Evolutionary conservation across 2,329 filamentous ascomycete genomes (phyloP).

Genomic region (Pseudocercospora macadamiae): DNA sequence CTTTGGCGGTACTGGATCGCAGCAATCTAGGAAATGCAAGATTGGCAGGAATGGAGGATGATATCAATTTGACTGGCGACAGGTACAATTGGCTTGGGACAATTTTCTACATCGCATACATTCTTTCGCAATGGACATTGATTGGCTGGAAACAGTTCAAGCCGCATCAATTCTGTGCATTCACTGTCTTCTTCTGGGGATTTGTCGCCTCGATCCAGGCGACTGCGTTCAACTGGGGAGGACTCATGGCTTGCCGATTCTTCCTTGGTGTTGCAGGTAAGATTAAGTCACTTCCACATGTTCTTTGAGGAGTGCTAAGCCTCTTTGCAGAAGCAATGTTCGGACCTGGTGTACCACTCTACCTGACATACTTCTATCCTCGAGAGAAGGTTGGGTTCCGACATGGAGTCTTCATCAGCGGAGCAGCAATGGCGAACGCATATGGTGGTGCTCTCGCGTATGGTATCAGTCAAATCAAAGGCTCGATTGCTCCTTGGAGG

Average conservation of each 20-base stretch:
- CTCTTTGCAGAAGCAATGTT: slow-evolving; percentile 37
- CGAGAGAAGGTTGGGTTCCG: slow-evolving; percentile 60
- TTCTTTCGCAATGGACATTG: slow-evolving; percentile 46
- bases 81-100: slow-evolving; percentile 56
- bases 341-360: slow-evolving; percentile 60
- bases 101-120: slow-evolving; percentile 57
- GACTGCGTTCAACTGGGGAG: slow-evolving; percentile 48
- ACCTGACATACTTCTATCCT: slow-evolving; percentile 66
- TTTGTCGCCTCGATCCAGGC: slow-evolving; percentile 53
- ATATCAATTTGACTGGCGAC: slow-evolving; percentile 52
- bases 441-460: slow-evolving; percentile 72
- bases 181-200: slow-evolving; percentile 51
- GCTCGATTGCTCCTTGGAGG: slow-evolving; percentile 64
- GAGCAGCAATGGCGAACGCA: slow-evolving; percentile 72
- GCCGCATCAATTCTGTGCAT: slow-evolving; percentile 45
- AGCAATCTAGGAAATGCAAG: slow-evolving; percentile 44
- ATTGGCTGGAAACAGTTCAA: slow-evolving; percentile 47
- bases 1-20: slow-evolving; percentile 37
- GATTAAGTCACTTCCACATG: too few species aligned
- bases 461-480: slow-evolving; percentile 64
- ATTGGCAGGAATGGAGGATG: slow-evolving; percentile 47
- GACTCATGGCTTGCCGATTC: slow-evolving; percentile 54
- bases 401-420: slow-evolving; percentile 56
- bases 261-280: slow-evolving; percentile 46
- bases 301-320: too few species aligned